Percentiles rank a stretch among this genome's conserved stretches.
Conservation (phyloP, 768 basidiomycete genomes). For the Suillus brevipes region DNA sequence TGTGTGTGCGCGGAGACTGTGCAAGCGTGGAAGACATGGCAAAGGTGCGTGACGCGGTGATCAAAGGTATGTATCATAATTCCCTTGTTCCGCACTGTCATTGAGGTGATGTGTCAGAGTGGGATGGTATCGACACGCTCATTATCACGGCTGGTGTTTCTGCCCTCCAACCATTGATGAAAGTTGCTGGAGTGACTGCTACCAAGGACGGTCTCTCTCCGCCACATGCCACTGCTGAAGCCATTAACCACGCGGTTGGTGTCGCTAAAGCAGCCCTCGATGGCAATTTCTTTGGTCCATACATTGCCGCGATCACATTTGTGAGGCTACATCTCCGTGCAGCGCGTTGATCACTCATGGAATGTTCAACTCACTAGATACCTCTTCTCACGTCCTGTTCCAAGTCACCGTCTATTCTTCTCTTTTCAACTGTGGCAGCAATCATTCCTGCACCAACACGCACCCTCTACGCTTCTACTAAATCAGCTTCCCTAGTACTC, state of each 20-base stretch:
- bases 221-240: slow-evolving; percentile 47
- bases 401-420: slow-evolving; percentile 66
- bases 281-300: slow-evolving; percentile 71
- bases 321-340: slow-evolving; percentile 41
- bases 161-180: slow-evolving; percentile 73
- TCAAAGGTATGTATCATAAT: slow-evolving; percentile 46
- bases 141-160: slow-evolving; percentile 84
- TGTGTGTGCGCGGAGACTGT: slow-evolving; percentile 65
- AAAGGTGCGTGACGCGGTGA: slow-evolving; percentile 50
- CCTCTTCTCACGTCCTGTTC: slow-evolving; percentile 72
- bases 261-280: slow-evolving; percentile 55
- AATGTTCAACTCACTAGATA: slow-evolving; percentile 47
- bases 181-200: slow-evolving; percentile 58
- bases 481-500: slow-evolving; percentile 74
- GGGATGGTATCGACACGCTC: slow-evolving; percentile 82
- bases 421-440: slow-evolving; percentile 78
- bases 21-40: slow-evolving; percentile 67
- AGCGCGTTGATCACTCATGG: background rate
- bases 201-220: slow-evolving; percentile 29
- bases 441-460: slow-evolving; percentile 85
- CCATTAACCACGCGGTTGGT: slow-evolving; percentile 57
- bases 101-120: slow-evolving; percentile 46
- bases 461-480: slow-evolving; percentile 80
- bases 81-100: background rate
- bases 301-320: slow-evolving; percentile 68